phyloP scores from a whole-genome alignment of 2,329 filamentous ascomycete genomes.

The Talaromyces marneffei region DNA sequence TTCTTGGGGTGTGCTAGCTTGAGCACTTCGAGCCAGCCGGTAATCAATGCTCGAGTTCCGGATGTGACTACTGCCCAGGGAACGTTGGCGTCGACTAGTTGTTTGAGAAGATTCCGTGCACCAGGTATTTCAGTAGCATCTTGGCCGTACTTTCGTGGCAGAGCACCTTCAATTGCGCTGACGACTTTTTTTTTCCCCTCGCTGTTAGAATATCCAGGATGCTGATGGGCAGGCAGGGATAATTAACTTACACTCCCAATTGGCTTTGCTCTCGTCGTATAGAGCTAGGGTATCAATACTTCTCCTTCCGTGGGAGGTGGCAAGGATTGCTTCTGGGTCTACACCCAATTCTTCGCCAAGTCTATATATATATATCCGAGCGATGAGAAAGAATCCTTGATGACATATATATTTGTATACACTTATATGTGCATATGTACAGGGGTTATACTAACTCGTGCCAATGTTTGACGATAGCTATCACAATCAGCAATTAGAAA shows the following conservation, averaged over 20 bases:
- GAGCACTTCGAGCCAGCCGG: constrained; percentile 66
- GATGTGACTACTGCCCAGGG: constrained; percentile 83
- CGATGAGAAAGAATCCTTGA: not conserved
- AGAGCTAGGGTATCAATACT: constrained; percentile 80
- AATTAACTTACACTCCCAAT: constrained; percentile 73
- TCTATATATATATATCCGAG: constrained; percentile 21
- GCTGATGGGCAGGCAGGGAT: not conserved
- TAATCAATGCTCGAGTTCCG: constrained; percentile 60
- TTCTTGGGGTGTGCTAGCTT: constrained; percentile 59
- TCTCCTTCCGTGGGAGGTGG: constrained; percentile 84
- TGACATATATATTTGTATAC: not conserved
- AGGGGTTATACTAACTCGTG: constrained; percentile 44
- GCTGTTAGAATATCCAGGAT: constrained; percentile 2
- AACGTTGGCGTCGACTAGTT: constrained; percentile 56
- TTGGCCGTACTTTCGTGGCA: constrained; percentile 69
- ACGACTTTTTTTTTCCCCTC: constrained; percentile 61
- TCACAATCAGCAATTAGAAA: constrained; percentile 15
- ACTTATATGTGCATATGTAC: not conserved
- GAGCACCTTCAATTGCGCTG: constrained; percentile 66
- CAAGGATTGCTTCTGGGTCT: constrained; percentile 74
- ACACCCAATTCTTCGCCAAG: constrained; percentile 74
- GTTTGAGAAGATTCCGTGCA: constrained; percentile 62
- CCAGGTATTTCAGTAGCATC: constrained; percentile 84
- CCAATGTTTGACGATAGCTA: constrained; percentile 62
- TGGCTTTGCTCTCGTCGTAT: constrained; percentile 77